These are phyloP conservation scores for Byssoonygena ceratinophila DNA, from an alignment of 2,329 filamentous ascomycete genomes.

Conservation along the genomic window DNA sequence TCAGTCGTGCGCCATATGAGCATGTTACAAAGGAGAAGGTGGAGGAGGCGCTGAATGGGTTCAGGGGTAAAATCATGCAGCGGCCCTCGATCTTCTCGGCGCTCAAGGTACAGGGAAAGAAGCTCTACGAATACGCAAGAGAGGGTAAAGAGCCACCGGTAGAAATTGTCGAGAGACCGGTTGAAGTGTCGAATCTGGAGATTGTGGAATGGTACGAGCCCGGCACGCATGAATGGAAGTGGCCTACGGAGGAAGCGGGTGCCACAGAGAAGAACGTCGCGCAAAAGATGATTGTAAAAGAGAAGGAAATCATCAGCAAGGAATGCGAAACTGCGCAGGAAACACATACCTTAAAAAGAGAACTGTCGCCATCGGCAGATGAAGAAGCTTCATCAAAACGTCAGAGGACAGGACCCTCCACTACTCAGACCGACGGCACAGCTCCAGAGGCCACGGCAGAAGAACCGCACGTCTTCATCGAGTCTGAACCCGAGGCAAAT, in stretches of 20 bases:
- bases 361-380: slow-evolving; percentile 23
- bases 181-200: slow-evolving; percentile 67
- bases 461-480: background rate
- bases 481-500: background rate
- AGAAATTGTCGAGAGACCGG: slow-evolving; percentile 69
- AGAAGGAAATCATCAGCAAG: slow-evolving; percentile 19
- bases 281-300: slow-evolving; percentile 50
- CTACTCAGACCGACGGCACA: background rate
- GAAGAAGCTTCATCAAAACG: slow-evolving; percentile 5
- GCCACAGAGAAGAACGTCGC: slow-evolving; percentile 65
- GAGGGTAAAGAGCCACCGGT: slow-evolving; percentile 77
- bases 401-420: slow-evolving; percentile 4
- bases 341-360: slow-evolving; percentile 26
- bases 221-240: slow-evolving; percentile 65
- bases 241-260: slow-evolving; percentile 69
- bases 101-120: slow-evolving; percentile 84
- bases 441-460: background rate
- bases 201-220: slow-evolving; percentile 75
- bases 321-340: slow-evolving; percentile 14
- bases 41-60: slow-evolving; percentile 62
- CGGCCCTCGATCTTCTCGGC: slow-evolving; percentile 88
- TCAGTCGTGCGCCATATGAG: slow-evolving; percentile 62
- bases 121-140: slow-evolving; percentile 88
- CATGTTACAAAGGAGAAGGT: slow-evolving; percentile 72
- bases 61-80: slow-evolving; percentile 77